Conservation (phyloP, 2,329 filamentous ascomycete genomes). For the Botrytis hyacinthi region DNA sequence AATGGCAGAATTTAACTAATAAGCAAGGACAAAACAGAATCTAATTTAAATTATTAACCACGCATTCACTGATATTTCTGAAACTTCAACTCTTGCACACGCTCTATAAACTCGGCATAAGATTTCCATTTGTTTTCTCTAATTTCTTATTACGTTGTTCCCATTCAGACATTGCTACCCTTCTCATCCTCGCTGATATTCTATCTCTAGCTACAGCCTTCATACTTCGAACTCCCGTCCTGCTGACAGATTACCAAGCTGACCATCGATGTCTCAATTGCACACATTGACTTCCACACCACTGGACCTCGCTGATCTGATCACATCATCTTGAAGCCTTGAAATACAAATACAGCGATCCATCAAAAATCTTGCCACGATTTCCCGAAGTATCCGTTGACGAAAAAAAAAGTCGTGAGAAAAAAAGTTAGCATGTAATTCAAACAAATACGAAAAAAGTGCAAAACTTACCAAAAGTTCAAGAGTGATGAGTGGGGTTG, state of each 20-base stretch:
- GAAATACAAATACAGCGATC: too few species aligned
- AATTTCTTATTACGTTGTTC: background rate
- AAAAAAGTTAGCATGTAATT: background rate
- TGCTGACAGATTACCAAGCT: background rate
- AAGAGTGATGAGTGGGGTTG: background rate
- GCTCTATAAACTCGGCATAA: background rate
- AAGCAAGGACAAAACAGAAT: background rate
- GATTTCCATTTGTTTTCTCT: background rate
- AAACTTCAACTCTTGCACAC: background rate
- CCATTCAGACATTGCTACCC: background rate
- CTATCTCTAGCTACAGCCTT: background rate
- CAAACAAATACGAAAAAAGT: background rate
- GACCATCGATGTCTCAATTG: background rate
- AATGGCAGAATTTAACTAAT: background rate
- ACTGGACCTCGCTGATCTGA: background rate
- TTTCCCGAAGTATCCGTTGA: accelerated
- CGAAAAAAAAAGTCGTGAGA: background rate
- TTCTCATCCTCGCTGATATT: background rate
- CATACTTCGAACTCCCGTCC: background rate
- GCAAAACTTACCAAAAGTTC: background rate
- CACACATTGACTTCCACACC: background rate
- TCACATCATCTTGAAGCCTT: background rate
- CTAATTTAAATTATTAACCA: background rate
- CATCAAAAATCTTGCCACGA: background rate
- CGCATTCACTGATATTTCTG: background rate